phyloP scores from a whole-genome alignment of 2,329 filamentous ascomycete species.

The Cryphonectria carpinicola region DNA sequence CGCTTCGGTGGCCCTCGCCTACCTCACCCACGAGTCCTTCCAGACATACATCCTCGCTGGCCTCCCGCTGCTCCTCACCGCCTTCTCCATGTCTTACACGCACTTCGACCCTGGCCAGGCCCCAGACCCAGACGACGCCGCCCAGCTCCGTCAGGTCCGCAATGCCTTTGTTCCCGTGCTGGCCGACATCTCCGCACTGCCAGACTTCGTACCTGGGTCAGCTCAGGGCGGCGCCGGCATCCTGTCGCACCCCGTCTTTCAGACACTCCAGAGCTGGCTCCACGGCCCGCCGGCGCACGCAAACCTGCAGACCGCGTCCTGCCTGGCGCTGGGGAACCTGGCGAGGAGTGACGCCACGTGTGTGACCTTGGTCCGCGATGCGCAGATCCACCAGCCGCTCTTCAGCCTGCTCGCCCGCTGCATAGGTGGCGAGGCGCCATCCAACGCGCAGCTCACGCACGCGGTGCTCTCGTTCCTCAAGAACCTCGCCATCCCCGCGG shows the following conservation, averaged over 20 bases:
- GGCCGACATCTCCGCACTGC: slow-evolving; percentile 52
- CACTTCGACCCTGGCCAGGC: slow-evolving; percentile 44
- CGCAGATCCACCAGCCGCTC: slow-evolving; percentile 50
- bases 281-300: slow-evolving; percentile 39
- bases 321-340: slow-evolving; percentile 64
- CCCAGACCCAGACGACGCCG: slow-evolving; percentile 49
- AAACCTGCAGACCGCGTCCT: slow-evolving; percentile 60
- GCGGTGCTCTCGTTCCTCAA: slow-evolving; percentile 64
- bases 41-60: slow-evolving; percentile 53
- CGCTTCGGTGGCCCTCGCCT: slow-evolving; percentile 56
- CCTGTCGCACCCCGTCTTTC: slow-evolving; percentile 38
- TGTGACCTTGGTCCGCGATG: slow-evolving; percentile 51
- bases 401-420: slow-evolving; percentile 46
- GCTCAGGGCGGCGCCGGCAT: slow-evolving; percentile 14
- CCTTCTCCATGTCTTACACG: slow-evolving; percentile 53
- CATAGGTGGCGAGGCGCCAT: slow-evolving; percentile 36
- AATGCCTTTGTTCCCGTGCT: slow-evolving; percentile 54
- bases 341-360: slow-evolving; percentile 61
- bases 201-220: slow-evolving; percentile 40
- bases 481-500: slow-evolving; percentile 62
- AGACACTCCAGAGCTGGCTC: slow-evolving; percentile 48
- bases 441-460: slow-evolving; percentile 55
- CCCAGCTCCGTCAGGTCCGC: slow-evolving; percentile 52
- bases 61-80: slow-evolving; percentile 49
- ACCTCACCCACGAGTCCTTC: slow-evolving; percentile 57